These are phyloP conservation scores for Ilex paraguariensis DNA, from an alignment of 305 asterid genomes.

Conservation along the genomic window DNA sequence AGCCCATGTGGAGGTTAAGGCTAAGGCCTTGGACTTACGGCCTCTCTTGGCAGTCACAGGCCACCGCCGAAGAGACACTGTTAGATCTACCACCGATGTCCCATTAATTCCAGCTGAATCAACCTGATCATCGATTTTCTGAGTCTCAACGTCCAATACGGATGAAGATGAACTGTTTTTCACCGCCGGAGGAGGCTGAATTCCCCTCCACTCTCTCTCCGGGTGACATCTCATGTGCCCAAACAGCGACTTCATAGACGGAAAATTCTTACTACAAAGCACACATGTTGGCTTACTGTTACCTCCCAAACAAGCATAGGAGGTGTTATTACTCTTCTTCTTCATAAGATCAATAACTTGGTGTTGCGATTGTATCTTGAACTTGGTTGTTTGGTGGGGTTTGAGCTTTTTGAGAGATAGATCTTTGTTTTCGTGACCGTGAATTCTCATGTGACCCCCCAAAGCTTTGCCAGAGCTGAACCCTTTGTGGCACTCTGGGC, in stretches of 20 bases:
- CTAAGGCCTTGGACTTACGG: constrained; percentile 15
- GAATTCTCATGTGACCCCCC: constrained; percentile 83
- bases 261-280: constrained; percentile 43
- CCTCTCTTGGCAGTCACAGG: constrained; percentile 52
- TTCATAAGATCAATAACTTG: neutral
- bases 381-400: constrained; percentile 1
- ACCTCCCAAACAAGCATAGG: constrained; percentile 16
- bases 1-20: neutral
- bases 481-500: constrained; percentile 39
- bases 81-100: constrained; percentile 17
- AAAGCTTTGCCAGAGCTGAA: constrained; percentile 64
- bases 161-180: constrained; percentile 10
- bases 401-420: constrained; percentile 12
- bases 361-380: constrained; percentile 7
- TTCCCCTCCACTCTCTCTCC: constrained; percentile 57
- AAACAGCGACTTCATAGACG: constrained; percentile 51
- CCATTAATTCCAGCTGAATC: constrained; percentile 4
- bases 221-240: constrained; percentile 86
- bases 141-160: constrained; percentile 12
- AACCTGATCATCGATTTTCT: neutral
- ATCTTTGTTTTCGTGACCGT: constrained; percentile 21
- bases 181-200: constrained; percentile 17
- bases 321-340: neutral
- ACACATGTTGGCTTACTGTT: constrained; percentile 19
- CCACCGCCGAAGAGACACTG: constrained; percentile 33